Evolutionary conservation across 1,284 basidiomycete genomes (phyloP).

Genomic region (Cryptococcus deneoformans): DNA sequence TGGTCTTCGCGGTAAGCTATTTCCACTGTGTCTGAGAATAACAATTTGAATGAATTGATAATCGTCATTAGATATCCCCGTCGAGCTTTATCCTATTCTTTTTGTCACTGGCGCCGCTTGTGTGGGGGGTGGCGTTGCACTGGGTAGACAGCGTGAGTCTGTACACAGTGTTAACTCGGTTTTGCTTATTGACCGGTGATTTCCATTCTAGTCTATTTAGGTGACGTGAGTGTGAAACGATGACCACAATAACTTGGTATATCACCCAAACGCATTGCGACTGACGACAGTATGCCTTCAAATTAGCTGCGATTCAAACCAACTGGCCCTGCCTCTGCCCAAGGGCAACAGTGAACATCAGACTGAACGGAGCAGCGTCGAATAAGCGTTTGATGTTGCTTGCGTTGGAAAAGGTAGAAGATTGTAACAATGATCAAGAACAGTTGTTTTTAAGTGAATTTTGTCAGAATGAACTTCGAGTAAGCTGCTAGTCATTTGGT

Average conservation of each 20-base stretch:
- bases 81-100: conserved; percentile 49
- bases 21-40: not conserved
- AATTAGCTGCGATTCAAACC: too few species aligned
- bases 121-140: conserved; percentile 36
- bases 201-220: not conserved
- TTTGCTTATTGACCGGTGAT: not conserved
- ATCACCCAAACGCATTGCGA: not conserved
- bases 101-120: conserved; percentile 41
- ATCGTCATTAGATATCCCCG: conserved; percentile 39
- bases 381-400: too few species aligned
- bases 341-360: too few species aligned
- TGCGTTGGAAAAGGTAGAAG: too few species aligned
- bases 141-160: conserved; percentile 27
- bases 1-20: conserved; percentile 29
- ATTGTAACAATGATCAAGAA: too few species aligned
- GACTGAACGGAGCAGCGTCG: too few species aligned
- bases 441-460: too few species aligned
- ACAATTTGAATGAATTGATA: not conserved
- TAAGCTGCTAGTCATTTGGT: too few species aligned
- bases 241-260: not conserved
- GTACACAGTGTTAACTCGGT: not conserved
- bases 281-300: too few species aligned
- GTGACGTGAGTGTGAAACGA: not conserved
- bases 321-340: too few species aligned
- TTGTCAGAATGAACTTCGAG: too few species aligned